Evolutionary conservation across 495 filamentous ascomycete species (phyloP).

Genomic region (Penicillium bialowiezense): DNA sequence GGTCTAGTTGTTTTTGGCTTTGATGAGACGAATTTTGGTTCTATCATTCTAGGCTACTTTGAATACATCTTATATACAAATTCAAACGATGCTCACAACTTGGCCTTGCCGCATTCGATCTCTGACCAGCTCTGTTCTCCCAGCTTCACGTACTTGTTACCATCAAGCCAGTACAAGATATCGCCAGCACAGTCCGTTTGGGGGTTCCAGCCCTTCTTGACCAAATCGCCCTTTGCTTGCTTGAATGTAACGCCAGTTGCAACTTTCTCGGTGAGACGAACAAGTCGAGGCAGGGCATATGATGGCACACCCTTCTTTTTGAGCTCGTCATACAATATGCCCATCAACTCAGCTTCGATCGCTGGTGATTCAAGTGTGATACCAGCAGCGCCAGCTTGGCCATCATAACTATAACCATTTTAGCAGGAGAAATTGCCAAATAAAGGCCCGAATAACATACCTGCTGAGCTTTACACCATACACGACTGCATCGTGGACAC

Average conservation of each 20-base stretch:
- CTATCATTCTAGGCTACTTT: no score
- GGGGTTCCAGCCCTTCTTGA: constrained; percentile 46
- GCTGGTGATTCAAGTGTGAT: constrained; percentile 42
- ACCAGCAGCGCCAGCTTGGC: constrained; percentile 50
- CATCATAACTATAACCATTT: constrained; percentile 54
- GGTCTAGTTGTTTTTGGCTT: background rate
- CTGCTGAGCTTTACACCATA: constrained; percentile 46
- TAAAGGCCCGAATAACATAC: constrained; percentile 21
- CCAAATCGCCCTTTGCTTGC: constrained; percentile 47
- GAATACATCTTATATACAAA: no score
- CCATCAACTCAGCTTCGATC: constrained; percentile 33
- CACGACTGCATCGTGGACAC: constrained; percentile 49
- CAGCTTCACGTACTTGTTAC: constrained; percentile 39
- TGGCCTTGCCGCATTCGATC: constrained; percentile 47
- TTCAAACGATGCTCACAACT: constrained; percentile 34
- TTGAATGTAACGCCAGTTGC: constrained; percentile 52
- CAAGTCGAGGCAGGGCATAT: constrained; percentile 48
- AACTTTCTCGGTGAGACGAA: constrained; percentile 50
- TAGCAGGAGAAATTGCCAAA: no score
- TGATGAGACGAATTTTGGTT: no score
- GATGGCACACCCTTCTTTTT: constrained; percentile 49
- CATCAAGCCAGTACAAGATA: constrained; percentile 48
- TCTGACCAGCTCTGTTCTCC: constrained; percentile 36
- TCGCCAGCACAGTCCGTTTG: constrained; percentile 35
- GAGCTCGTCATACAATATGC: constrained; percentile 34